Percentiles rank a stretch among this genome's conserved stretches.
phyloP scores from a whole-genome alignment of 1,284 basidiomycete species.

The Heliocybe sulcata region DNA sequence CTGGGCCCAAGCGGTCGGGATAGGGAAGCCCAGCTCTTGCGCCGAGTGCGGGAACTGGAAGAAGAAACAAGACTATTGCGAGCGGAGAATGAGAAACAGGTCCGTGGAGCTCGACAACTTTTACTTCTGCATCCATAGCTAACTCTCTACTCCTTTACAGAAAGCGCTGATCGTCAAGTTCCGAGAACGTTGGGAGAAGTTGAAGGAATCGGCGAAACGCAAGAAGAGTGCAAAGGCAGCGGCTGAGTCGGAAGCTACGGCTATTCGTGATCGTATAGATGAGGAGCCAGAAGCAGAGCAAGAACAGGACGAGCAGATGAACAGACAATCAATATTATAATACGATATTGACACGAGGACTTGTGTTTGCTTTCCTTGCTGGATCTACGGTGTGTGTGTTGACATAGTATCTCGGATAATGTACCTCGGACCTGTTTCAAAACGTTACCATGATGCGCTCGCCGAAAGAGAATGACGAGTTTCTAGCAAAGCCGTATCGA shows the following conservation, averaged over 20 bases:
- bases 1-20: slow-evolving; percentile 29
- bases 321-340: background rate
- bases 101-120: too few species aligned
- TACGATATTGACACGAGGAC: background rate
- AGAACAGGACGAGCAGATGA: slow-evolving; percentile 18
- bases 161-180: slow-evolving; percentile 80
- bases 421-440: background rate
- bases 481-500: too few species aligned
- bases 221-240: slow-evolving; percentile 81
- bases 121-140: too few species aligned
- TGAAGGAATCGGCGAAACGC: slow-evolving; percentile 79
- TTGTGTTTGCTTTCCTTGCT: background rate
- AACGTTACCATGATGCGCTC: background rate
- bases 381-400: background rate
- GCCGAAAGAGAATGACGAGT: too few species aligned
- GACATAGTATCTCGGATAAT: background rate
- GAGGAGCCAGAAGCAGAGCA: slow-evolving; percentile 75
- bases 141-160: slow-evolving; percentile 30
- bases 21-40: slow-evolving; percentile 60
- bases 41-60: slow-evolving; percentile 70
- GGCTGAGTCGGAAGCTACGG: slow-evolving; percentile 35
- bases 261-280: slow-evolving; percentile 57
- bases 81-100: slow-evolving; percentile 80
- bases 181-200: slow-evolving; percentile 81
- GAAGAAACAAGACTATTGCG: slow-evolving; percentile 61